Percentiles rank a stretch among this genome's conserved stretches.
Evolutionary conservation across 2,329 filamentous ascomycete species (phyloP).

Genomic region (Neofusicoccum umdonicola): DNA sequence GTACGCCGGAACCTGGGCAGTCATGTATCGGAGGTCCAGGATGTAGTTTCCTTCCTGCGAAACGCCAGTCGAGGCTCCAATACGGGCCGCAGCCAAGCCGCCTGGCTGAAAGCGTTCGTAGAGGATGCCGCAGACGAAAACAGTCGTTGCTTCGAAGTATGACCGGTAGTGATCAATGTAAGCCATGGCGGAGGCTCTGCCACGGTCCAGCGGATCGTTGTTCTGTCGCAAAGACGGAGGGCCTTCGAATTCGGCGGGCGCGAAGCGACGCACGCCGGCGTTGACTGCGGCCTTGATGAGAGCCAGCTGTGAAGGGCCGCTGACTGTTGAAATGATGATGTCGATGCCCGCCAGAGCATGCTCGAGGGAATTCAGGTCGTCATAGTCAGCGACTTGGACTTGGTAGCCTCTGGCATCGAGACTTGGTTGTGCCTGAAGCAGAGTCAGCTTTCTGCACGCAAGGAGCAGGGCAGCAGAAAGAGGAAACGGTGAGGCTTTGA

Average conservation of each 20-base stretch:
- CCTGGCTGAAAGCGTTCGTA: slow-evolving; percentile 72
- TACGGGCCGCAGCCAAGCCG: slow-evolving; percentile 59
- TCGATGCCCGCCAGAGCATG: slow-evolving; percentile 71
- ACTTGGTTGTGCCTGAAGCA: slow-evolving; percentile 51
- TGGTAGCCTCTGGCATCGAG: slow-evolving; percentile 60
- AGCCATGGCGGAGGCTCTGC: slow-evolving; percentile 56
- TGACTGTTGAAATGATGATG: slow-evolving; percentile 72
- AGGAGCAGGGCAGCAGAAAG: background rate
- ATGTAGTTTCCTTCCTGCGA: slow-evolving; percentile 63
- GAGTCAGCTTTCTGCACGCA: slow-evolving; percentile 19
- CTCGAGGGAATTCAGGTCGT: slow-evolving; percentile 55
- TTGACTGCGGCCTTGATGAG: slow-evolving; percentile 69
- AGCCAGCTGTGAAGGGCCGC: slow-evolving; percentile 63
- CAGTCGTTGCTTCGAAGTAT: slow-evolving; percentile 61
- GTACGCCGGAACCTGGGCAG: slow-evolving; percentile 61
- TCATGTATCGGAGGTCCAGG: slow-evolving; percentile 58
- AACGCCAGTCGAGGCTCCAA: slow-evolving; percentile 56
- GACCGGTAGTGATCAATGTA: slow-evolving; percentile 56
- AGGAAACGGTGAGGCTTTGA: background rate
- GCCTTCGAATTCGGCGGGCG: slow-evolving; percentile 75
- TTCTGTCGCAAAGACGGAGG: slow-evolving; percentile 54
- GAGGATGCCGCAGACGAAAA: slow-evolving; percentile 72
- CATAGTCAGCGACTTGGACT: slow-evolving; percentile 68
- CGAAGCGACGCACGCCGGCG: slow-evolving; percentile 65
- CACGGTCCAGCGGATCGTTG: slow-evolving; percentile 61